Conservation (phyloP, 2,329 filamentous ascomycete species). For the Cryoendolithus antarcticus region DNA sequence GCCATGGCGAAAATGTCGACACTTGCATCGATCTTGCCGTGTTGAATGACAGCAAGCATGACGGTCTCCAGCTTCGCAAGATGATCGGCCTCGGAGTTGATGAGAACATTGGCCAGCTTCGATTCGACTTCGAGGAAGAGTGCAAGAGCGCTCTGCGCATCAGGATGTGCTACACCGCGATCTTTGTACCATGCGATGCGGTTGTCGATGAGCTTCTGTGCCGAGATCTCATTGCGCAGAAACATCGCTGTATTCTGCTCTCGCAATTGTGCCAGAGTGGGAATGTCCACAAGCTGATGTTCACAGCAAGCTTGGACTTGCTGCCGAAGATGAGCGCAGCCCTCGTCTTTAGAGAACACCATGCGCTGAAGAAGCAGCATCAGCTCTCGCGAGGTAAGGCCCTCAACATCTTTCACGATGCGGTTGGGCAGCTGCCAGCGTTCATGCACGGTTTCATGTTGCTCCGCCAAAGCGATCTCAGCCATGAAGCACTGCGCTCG, state of each 20-base stretch:
- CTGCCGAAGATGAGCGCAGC: not conserved
- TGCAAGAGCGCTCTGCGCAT: slow-evolving; percentile 19
- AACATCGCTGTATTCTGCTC: slow-evolving; percentile 25
- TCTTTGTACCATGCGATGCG: slow-evolving; percentile 32
- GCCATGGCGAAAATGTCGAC: slow-evolving; percentile 45
- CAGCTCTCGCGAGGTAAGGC: slow-evolving; percentile 30
- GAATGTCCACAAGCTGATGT: slow-evolving; percentile 7
- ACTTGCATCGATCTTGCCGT: slow-evolving; percentile 9
- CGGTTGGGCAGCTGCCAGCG: slow-evolving; percentile 25
- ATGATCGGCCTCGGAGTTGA: slow-evolving; percentile 6
- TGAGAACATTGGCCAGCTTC: slow-evolving; percentile 8
- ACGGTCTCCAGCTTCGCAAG: slow-evolving; percentile 6
- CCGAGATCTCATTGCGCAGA: slow-evolving; percentile 26
- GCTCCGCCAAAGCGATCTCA: slow-evolving; percentile 23
- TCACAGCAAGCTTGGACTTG: slow-evolving; percentile 1
- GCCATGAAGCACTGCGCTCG: slow-evolving; percentile 28
- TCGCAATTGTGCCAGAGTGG: slow-evolving; percentile 7
- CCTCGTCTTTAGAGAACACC: slow-evolving; percentile 4
- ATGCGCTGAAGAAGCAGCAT: slow-evolving; percentile 27
- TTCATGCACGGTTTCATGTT: slow-evolving; percentile 2
- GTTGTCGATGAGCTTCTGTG: slow-evolving; percentile 25
- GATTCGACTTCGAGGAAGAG: slow-evolving; percentile 27
- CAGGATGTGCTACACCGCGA: slow-evolving; percentile 26
- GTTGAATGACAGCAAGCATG: slow-evolving; percentile 5
- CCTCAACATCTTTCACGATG: slow-evolving; percentile 30